phyloP scores from a whole-genome alignment of 441 rosid species.

The Mallotus repandus region DNA sequence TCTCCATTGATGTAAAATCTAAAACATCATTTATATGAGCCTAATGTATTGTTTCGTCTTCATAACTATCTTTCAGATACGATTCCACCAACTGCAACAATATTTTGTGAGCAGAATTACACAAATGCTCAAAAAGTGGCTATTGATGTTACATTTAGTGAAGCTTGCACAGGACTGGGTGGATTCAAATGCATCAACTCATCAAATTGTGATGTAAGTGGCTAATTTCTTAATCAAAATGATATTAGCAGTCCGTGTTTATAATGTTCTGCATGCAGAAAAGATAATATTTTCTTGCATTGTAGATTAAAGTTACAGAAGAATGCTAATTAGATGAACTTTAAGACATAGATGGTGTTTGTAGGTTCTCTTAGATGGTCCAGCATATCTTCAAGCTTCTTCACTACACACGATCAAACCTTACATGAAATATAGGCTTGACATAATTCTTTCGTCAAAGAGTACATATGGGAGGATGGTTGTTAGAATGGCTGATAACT shows the following conservation, averaged over 20 bases:
- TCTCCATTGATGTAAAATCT: too few species aligned
- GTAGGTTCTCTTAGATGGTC: slow-evolving; percentile 45
- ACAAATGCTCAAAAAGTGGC: slow-evolving; percentile 42
- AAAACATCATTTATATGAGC: background rate
- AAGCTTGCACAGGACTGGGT: slow-evolving; percentile 46
- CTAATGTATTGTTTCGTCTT: background rate
- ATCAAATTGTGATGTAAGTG: slow-evolving; percentile 53
- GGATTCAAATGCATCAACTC: slow-evolving; percentile 57
- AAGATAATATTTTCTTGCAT: background rate
- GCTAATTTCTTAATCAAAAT: too few species aligned
- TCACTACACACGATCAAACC: slow-evolving; percentile 36
- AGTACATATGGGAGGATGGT: slow-evolving; percentile 35
- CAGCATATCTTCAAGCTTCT: slow-evolving; percentile 38
- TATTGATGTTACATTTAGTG: slow-evolving; percentile 46
- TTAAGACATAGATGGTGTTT: slow-evolving; percentile 1
- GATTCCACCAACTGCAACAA: slow-evolving; percentile 49
- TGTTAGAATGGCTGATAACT: slow-evolving; percentile 39
- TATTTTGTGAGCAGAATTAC: slow-evolving; percentile 41
- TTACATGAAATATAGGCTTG: slow-evolving; percentile 34
- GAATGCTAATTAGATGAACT: background rate
- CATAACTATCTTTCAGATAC: slow-evolving; percentile 31
- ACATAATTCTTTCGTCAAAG: slow-evolving; percentile 29
- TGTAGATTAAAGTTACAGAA: background rate
- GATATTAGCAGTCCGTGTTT: too few species aligned
- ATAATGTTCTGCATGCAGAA: too few species aligned